These are phyloP conservation scores for Russula emetica DNA, from an alignment of 768 basidiomycete genomes.

Conservation along the genomic window DNA sequence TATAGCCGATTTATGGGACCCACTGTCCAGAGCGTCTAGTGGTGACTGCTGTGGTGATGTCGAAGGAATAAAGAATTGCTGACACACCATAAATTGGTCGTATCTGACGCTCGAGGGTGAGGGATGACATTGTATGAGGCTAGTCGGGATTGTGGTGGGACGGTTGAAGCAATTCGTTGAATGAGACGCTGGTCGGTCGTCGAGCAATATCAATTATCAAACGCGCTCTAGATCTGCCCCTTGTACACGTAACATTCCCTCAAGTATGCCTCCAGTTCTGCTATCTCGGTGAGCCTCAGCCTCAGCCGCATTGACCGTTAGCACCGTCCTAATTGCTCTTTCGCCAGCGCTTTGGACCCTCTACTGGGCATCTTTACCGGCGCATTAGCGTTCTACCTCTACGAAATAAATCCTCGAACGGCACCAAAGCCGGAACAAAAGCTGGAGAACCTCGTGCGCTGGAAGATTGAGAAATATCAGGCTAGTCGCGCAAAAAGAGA, in stretches of 20 bases:
- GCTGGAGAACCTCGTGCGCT: constrained; percentile 50
- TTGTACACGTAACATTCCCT: neutral
- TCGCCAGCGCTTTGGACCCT: constrained; percentile 59
- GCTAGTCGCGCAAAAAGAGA: constrained; percentile 11
- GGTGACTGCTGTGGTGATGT: constrained; percentile 16
- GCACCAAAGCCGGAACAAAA: constrained; percentile 53
- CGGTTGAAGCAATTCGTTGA: neutral
- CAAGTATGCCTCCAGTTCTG: constrained; percentile 46
- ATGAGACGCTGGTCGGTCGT: constrained; percentile 13
- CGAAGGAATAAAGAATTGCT: neutral
- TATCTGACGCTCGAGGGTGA: constrained; percentile 75
- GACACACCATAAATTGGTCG: constrained; percentile 76
- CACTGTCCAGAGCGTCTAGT: constrained; percentile 79
- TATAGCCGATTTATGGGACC: constrained; percentile 82
- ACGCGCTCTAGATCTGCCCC: neutral
- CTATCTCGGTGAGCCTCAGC: constrained; percentile 22
- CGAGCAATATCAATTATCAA: neutral
- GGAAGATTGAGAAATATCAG: constrained; percentile 58
- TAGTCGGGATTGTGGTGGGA: constrained; percentile 9
- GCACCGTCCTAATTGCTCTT: constrained; percentile 12
- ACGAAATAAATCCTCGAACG: constrained; percentile 76
- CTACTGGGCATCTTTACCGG: constrained; percentile 76
- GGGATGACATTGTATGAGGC: constrained; percentile 42
- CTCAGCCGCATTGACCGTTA: neutral
- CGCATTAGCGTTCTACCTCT: constrained; percentile 69